A percentile compares a stretch with the other conserved stretches of the same genome.
Conservation (phyloP, 1,284 basidiomycete genomes). For the Acaromyces ingoldii region DNA sequence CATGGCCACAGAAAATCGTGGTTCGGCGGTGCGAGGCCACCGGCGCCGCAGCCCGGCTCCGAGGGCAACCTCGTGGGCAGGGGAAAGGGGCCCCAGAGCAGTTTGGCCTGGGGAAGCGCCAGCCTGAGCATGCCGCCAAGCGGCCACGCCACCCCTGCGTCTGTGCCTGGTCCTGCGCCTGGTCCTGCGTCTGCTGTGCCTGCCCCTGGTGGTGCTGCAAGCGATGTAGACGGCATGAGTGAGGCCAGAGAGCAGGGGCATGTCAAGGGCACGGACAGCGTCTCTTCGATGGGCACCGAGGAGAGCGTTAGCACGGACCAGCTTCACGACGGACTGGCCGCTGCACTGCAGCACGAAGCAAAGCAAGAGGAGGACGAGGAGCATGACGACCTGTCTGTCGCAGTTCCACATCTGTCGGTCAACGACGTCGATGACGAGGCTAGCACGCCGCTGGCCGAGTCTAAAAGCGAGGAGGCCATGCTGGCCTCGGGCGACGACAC, state of each 20-base stretch:
- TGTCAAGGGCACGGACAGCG: slow-evolving; percentile 11
- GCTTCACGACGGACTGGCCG: slow-evolving; percentile 8
- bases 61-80: neutral
- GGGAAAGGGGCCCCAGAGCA: slow-evolving; percentile 25
- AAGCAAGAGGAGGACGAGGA: neutral
- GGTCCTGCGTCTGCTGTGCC: neutral
- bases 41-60: neutral
- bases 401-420: no score
- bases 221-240: neutral
- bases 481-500: no score
- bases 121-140: slow-evolving; percentile 23
- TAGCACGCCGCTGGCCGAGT: no score
- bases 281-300: slow-evolving; percentile 10
- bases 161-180: slow-evolving; percentile 3
- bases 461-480: no score
- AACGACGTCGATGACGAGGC: no score
- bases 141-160: no score
- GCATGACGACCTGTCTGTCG: neutral
- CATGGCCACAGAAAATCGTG: neutral
- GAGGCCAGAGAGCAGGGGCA: no score
- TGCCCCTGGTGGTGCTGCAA: neutral
- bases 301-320: slow-evolving; percentile 15
- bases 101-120: slow-evolving; percentile 37
- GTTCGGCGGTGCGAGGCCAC: neutral
- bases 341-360: neutral